Conservation (phyloP, 2,329 filamentous ascomycete genomes). For the Botrytis fabae region DNA sequence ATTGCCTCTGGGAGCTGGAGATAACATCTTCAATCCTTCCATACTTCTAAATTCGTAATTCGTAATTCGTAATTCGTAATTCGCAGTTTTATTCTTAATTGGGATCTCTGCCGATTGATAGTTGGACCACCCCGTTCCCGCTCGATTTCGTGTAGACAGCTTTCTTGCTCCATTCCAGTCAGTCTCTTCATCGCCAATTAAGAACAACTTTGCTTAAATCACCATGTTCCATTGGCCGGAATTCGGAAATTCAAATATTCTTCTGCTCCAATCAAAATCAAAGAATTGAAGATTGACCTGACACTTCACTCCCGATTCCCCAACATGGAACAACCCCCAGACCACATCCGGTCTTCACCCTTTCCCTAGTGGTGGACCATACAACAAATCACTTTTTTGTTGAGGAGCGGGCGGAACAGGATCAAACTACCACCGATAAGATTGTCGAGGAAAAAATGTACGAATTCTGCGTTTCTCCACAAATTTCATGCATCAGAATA, state of each 20-base stretch:
- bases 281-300: neutral
- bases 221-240: neutral
- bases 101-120: neutral
- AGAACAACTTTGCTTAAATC: neutral
- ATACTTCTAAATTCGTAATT: neutral
- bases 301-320: neutral
- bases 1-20: neutral
- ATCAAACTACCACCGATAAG: neutral
- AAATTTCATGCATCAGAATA: slow-evolving; percentile 7
- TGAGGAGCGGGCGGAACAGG: slow-evolving; percentile 7
- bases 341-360: neutral
- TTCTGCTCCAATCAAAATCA: neutral
- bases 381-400: neutral
- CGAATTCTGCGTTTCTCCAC: neutral
- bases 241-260: neutral
- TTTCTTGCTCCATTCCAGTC: neutral
- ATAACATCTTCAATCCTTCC: neutral
- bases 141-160: neutral
- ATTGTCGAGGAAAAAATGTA: slow-evolving; percentile 3
- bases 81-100: neutral
- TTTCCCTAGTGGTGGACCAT: neutral
- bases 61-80: neutral
- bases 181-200: neutral
- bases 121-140: neutral
- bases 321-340: slow-evolving; percentile 3